These are phyloP conservation scores for Terfezia boudieri DNA, from an alignment of 495 filamentous ascomycete species.

Conservation along the genomic window DNA sequence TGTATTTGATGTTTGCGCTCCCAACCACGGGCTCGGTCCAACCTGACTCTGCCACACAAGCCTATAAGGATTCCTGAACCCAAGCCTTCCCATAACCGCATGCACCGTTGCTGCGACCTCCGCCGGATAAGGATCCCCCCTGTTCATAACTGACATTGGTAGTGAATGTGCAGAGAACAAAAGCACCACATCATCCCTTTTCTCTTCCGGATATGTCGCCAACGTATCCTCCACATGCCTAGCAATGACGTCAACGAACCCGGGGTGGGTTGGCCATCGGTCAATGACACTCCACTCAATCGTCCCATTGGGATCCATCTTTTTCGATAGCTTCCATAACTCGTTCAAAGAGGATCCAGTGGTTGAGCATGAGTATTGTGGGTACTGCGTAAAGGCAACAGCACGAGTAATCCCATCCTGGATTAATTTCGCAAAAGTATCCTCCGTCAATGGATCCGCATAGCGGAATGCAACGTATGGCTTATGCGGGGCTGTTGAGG, in stretches of 20 bases:
- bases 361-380: slow-evolving; percentile 97
- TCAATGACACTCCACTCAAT: slow-evolving; percentile 79
- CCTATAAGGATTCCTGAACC: slow-evolving; percentile 70
- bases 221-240: slow-evolving; percentile 69
- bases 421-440: slow-evolving; percentile 62
- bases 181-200: slow-evolving; percentile 45
- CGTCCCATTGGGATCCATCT: slow-evolving; percentile 53
- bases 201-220: slow-evolving; percentile 55
- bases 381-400: slow-evolving; percentile 95
- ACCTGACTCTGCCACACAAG: slow-evolving; percentile 98
- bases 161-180: slow-evolving; percentile 90
- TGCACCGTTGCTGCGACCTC: slow-evolving; percentile 96
- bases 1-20: slow-evolving; percentile 73
- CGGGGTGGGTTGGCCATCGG: slow-evolving; percentile 78
- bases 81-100: slow-evolving; percentile 79
- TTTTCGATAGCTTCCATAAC: slow-evolving; percentile 84
- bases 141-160: slow-evolving; percentile 63
- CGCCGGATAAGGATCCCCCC: slow-evolving; percentile 73
- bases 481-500: slow-evolving; percentile 86
- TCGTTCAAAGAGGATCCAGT: slow-evolving; percentile 93
- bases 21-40: slow-evolving; percentile 84
- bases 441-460: slow-evolving; percentile 63
- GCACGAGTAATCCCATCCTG: slow-evolving; percentile 83
- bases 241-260: slow-evolving; percentile 77
- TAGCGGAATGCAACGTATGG: slow-evolving; percentile 91